A percentile compares a stretch with the other conserved stretches of the same genome.
Conservation (phyloP, 257 asterid genomes). For the Leonotis leonurus region DNA sequence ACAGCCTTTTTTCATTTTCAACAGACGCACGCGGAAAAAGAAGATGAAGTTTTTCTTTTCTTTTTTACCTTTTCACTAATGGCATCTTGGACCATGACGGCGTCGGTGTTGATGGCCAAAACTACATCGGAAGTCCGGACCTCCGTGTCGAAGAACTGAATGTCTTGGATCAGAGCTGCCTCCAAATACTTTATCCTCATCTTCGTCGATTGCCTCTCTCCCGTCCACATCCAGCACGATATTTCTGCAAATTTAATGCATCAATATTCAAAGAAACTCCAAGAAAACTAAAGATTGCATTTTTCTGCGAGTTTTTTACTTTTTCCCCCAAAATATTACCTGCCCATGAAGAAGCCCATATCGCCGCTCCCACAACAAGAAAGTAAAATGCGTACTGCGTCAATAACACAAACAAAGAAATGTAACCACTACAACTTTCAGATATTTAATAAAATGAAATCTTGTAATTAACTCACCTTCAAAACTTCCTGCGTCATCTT, state of each 20-base stretch:
- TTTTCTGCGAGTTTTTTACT: not conserved
- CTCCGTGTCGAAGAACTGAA: constrained; percentile 77
- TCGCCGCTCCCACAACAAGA: constrained; percentile 99
- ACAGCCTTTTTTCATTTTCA: not conserved
- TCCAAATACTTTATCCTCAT: constrained; percentile 85
- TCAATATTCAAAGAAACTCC: not conserved
- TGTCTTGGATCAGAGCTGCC: constrained; percentile 83
- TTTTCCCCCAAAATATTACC: constrained; percentile 31
- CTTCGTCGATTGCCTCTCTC: constrained; percentile 86
- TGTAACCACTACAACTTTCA: not conserved
- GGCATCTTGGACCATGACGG: constrained; percentile 92
- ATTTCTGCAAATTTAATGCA: constrained; percentile 49
- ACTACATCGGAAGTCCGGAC: constrained; percentile 90
- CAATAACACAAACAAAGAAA: not conserved
- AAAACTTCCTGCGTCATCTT: constrained; percentile 93
- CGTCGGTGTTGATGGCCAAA: constrained; percentile 85
- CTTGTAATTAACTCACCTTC: constrained; percentile 63
- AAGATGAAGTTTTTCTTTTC: not conserved
- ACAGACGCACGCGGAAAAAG: no score
- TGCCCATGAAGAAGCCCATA: constrained; percentile 99
- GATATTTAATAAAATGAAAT: not conserved
- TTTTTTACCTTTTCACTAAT: constrained; percentile 78
- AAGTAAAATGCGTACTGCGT: constrained; percentile 97
- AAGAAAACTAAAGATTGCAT: not conserved
- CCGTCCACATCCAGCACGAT: constrained; percentile 99